Percentiles rank a stretch among this genome's conserved stretches.
Evolutionary conservation across 2,329 filamentous ascomycete species (phyloP).

Genomic region (Nakataea oryzae): DNA sequence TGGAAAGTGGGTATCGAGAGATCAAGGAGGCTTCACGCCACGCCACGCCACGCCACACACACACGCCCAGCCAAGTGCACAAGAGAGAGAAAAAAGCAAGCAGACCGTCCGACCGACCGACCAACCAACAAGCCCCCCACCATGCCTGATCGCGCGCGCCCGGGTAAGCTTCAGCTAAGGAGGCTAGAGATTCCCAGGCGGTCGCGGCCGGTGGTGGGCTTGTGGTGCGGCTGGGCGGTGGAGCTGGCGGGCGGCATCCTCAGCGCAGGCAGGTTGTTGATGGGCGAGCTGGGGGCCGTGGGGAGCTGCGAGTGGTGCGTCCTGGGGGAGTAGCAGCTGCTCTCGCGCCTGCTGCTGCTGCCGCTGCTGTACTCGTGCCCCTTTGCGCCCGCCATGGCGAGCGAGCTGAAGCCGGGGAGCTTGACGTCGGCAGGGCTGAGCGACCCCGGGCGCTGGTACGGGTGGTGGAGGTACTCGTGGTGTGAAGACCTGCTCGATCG

Average conservation of each 20-base stretch:
- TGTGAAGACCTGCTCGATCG: not conserved
- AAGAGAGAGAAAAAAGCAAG: not conserved
- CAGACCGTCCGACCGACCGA: not conserved
- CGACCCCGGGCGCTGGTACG: not conserved
- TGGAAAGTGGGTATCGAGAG: not conserved
- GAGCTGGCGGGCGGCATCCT: not conserved
- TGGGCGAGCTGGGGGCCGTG: slow-evolving; percentile 24
- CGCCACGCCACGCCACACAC: not conserved
- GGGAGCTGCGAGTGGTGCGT: slow-evolving; percentile 13
- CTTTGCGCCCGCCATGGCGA: slow-evolving; percentile 8
- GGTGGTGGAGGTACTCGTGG: not conserved
- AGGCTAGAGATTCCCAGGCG: not conserved
- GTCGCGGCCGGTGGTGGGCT: not conserved
- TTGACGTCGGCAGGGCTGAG: slow-evolving; percentile 9
- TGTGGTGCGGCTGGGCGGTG: not conserved
- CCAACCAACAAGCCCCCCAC: too few species aligned
- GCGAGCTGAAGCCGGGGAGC: slow-evolving; percentile 18
- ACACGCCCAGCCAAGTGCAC: not conserved
- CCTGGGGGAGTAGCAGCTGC: not conserved
- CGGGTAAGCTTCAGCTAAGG: not conserved
- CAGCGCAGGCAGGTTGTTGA: slow-evolving; percentile 4
- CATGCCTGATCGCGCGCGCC: too few species aligned
- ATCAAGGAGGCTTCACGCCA: not conserved
- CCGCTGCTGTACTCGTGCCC: not conserved
- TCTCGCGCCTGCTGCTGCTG: too few species aligned